phyloP scores from a whole-genome alignment of 495 filamentous ascomycete genomes.

The Thozetella sp. region DNA sequence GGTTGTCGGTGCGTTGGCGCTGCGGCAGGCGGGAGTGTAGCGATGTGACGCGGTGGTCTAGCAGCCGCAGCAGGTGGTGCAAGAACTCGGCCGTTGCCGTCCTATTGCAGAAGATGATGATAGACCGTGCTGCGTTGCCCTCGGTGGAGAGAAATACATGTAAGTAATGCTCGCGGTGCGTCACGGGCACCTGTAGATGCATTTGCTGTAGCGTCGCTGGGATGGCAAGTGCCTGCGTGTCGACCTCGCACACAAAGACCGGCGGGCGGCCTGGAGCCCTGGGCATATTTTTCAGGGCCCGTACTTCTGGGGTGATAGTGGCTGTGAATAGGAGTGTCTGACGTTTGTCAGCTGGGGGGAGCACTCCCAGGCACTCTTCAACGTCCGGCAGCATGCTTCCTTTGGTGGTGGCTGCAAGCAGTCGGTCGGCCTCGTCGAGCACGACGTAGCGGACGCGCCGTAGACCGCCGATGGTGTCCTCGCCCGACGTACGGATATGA shows the following conservation, averaged over 20 bases:
- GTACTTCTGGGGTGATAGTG: slow-evolving; percentile 91
- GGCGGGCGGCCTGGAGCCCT: slow-evolving; percentile 65
- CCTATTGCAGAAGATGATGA: slow-evolving; percentile 94
- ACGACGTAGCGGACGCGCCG: slow-evolving; percentile 81
- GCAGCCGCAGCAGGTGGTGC: slow-evolving; percentile 78
- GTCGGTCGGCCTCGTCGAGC: slow-evolving; percentile 93
- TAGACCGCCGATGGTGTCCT: slow-evolving; percentile 84
- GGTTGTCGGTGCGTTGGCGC: slow-evolving; percentile 78
- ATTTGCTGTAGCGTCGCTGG: slow-evolving; percentile 80
- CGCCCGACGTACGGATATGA: slow-evolving; percentile 86
- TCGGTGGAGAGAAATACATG: slow-evolving; percentile 86
- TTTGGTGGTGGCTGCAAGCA: slow-evolving; percentile 67
- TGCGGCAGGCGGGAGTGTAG: slow-evolving; percentile 88
- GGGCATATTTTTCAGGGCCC: slow-evolving; percentile 75
- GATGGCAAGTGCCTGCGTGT: slow-evolving; percentile 71
- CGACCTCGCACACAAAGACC: slow-evolving; percentile 88
- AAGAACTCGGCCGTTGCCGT: slow-evolving; percentile 86
- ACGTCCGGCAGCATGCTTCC: slow-evolving; percentile 95
- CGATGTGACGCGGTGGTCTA: slow-evolving; percentile 87
- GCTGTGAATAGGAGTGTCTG: slow-evolving; percentile 97
- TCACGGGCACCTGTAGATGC: slow-evolving; percentile 84
- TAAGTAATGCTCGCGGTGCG: slow-evolving; percentile 90
- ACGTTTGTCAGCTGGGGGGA: slow-evolving; percentile 71
- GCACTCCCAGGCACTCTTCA: slow-evolving; percentile 77
- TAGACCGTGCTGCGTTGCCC: slow-evolving; percentile 68